Conservation (phyloP, 805 yeast genomes). For the Trichomonascus vanleenenianus region DNA sequence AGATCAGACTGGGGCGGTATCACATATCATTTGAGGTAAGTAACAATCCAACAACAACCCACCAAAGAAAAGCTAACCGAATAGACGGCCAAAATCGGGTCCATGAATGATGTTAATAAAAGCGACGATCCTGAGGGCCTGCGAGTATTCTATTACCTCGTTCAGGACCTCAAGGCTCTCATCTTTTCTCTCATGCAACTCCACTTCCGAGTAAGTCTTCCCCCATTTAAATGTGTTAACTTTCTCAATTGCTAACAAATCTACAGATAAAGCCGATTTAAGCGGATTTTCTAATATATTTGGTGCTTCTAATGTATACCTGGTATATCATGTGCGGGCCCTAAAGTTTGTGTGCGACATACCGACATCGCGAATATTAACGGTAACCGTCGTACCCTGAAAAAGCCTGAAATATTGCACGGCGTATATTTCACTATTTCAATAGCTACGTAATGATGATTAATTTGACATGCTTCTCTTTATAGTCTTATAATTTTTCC, state of each 20-base stretch:
- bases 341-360: too few species aligned
- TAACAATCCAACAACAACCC: too few species aligned
- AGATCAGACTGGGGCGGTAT: conserved; percentile 31
- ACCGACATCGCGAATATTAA: too few species aligned
- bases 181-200: conserved; percentile 36
- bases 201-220: conserved; percentile 28
- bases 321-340: too few species aligned
- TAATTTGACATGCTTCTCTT: background rate
- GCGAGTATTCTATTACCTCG: conserved; percentile 36
- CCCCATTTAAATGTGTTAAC: background rate
- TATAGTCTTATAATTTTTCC: background rate
- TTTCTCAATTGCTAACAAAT: too few species aligned
- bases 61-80: background rate
- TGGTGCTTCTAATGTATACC: too few species aligned
- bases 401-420: too few species aligned
- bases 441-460: too few species aligned
- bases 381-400: too few species aligned
- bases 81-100: conserved; percentile 33
- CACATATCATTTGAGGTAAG: conserved; percentile 29
- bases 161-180: conserved; percentile 38
- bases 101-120: conserved; percentile 32
- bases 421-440: too few species aligned
- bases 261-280: conserved; percentile 12
- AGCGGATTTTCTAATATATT: background rate
- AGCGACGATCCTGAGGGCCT: conserved; percentile 39